Base-by-base conservation (phyloP, 768 basidiomycete species). In the Termitomyces sp. region DNA sequence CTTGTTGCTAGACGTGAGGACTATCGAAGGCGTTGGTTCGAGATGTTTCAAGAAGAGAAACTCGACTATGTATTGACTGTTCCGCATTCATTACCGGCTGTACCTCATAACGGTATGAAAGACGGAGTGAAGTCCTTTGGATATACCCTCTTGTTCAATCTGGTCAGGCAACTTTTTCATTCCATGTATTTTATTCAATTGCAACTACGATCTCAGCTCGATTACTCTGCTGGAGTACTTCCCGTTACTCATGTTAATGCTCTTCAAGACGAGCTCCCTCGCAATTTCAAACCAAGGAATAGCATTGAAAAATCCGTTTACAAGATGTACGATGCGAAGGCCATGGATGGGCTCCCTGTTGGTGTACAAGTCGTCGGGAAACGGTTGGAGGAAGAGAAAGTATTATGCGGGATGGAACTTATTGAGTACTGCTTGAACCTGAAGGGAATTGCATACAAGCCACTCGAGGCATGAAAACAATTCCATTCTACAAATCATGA, bases 361-460 rank as follows among this genome's bases (percentile, higher is more conserved):
- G 81, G 83, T 4, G 79, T 86, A 1, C 84, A 87, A 62, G 73
- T 87, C 16, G 74, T 86, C 0, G 85, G 84, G 0, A 74, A 76
- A 54, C 70, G 83, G 33, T 72, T 86, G 34, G 81, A 85, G 62
- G 86, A 88, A 65, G 86, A 88, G 67, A 81, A 81, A 59, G 85
- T 85, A 0, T 59, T 87, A 39, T 77, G 77, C 55, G 83, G 81
- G 3, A 85, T 86, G 80, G 77, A 81, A 61, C 71, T 82, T 6
- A 72, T 87, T 49, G 73, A 83, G 37, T 34, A 31, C 15, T 56
- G 73, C 31, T 57, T 78, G 56, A 65, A 59, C 45, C 55, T 56
- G 26, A 69, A 70, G 13, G 72, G 69, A 15, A 59, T 56, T 20
- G 64, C 36, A n/a, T 71, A 71, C 28, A 53, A 62, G 31, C 57